These are phyloP conservation scores for Arabis hirsuta DNA, from an alignment of 345 rosid genomes.

Conservation along the genomic window DNA sequence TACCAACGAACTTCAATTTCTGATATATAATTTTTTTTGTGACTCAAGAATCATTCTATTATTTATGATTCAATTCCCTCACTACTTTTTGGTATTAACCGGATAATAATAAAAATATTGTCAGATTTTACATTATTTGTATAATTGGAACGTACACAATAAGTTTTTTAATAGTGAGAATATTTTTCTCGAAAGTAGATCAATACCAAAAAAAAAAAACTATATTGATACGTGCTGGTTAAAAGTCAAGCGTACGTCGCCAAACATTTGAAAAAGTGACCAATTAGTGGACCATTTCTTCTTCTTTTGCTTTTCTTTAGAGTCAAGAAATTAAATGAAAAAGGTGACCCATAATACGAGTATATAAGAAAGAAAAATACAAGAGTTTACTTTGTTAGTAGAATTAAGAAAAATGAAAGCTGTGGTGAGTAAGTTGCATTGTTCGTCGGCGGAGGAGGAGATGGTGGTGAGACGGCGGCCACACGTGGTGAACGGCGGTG, in stretches of 20 bases:
- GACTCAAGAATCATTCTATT: conserved; percentile 9
- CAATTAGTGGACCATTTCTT: conserved; percentile 30
- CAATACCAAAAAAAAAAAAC: neutral
- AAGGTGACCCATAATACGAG: conserved; percentile 10
- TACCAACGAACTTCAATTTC: neutral
- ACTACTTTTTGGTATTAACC: neutral
- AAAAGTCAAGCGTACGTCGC: conserved; percentile 27
- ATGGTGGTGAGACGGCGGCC: conserved; percentile 81
- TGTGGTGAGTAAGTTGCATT: conserved; percentile 70
- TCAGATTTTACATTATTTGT: neutral
- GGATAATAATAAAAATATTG: neutral
- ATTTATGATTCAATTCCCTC: conserved; percentile 13
- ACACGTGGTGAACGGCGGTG: conserved; percentile 73
- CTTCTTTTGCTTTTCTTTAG: conserved; percentile 31
- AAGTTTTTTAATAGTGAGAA: neutral
- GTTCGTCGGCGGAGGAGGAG: conserved; percentile 57
- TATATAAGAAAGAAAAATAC: neutral
- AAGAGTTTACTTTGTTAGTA: conserved; percentile 16
- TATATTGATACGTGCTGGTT: conserved; percentile 13
- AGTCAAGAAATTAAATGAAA: conserved; percentile 31
- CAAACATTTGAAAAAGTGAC: conserved; percentile 38
- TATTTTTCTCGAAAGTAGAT: neutral
- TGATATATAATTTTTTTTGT: neutral
- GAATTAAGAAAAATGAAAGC: conserved; percentile 36
- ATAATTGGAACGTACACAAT: neutral